Conservation (phyloP, 306 rosid genomes). For the Inga oerstediana region DNA sequence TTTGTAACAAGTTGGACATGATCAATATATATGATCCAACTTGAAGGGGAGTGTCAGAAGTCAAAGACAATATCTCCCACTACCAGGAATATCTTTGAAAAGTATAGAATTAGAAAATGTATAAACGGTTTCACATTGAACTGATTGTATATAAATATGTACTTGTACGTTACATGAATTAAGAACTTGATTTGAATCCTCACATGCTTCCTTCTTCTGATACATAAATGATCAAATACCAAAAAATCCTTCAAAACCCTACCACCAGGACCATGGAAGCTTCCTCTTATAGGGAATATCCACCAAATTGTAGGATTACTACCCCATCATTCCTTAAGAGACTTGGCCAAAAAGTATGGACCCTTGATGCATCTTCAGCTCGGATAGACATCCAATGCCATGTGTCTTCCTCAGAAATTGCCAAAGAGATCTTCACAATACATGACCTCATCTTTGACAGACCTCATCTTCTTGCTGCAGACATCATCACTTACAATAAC, state of each 20-base stretch:
- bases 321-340: neutral
- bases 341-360: constrained; percentile 30
- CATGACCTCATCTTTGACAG: neutral
- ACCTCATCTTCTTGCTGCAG: neutral
- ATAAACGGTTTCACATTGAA: too few relatives aligned
- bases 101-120: too few relatives aligned
- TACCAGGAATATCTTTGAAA: too few relatives aligned
- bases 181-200: too few relatives aligned
- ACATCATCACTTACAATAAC: neutral
- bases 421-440: neutral
- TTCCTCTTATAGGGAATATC: constrained; percentile 19
- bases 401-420: neutral
- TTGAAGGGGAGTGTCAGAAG: too few relatives aligned
- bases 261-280: constrained; percentile 21
- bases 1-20: too few relatives aligned
- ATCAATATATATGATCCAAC: too few relatives aligned
- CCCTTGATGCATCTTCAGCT: neutral
- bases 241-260: neutral
- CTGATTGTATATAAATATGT: too few relatives aligned
- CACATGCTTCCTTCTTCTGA: neutral
- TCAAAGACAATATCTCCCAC: too few relatives aligned
- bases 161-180: too few relatives aligned
- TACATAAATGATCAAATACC: too few relatives aligned
- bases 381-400: neutral
- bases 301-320: neutral